A percentile compares a stretch with the other conserved stretches of the same genome.
phyloP scores from a whole-genome alignment of 805 yeast species.

The Millerozyma miso region DNA sequence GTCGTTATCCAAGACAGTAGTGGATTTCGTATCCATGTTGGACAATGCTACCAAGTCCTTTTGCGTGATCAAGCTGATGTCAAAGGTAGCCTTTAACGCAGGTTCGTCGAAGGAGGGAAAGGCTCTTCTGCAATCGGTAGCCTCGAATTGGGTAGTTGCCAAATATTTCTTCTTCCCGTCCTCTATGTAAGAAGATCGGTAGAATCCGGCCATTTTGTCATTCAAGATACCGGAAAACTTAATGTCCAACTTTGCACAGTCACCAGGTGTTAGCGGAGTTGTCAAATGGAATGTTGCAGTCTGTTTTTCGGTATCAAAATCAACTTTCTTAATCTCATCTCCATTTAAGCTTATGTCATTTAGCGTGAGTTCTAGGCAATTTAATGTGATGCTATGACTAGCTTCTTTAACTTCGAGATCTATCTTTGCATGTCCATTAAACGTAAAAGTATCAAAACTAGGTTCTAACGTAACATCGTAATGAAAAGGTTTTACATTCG shows the following conservation, averaged over 20 bases:
- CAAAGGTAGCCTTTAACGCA: slow-evolving; percentile 69
- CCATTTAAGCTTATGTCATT: slow-evolving; percentile 41
- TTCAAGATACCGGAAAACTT: slow-evolving; percentile 61
- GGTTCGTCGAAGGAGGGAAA: slow-evolving; percentile 89
- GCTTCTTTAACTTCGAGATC: slow-evolving; percentile 49
- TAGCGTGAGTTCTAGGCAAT: slow-evolving; percentile 62
- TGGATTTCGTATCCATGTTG: slow-evolving; percentile 61
- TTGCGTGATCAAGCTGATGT: slow-evolving; percentile 56
- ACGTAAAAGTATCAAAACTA: slow-evolving; percentile 51
- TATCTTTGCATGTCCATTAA: slow-evolving; percentile 51
- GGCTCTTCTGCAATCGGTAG: slow-evolving; percentile 82
- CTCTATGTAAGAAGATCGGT: slow-evolving; percentile 61
- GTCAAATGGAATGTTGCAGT: slow-evolving; percentile 37
- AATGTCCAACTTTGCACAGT: slow-evolving; percentile 43
- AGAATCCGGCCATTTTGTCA: slow-evolving; percentile 80
- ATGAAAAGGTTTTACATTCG: slow-evolving; percentile 38
- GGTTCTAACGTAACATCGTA: slow-evolving; percentile 41
- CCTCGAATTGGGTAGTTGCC: slow-evolving; percentile 84
- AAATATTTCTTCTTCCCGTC: slow-evolving; percentile 64
- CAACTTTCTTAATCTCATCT: slow-evolving; percentile 15
- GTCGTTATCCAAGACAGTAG: slow-evolving; percentile 36
- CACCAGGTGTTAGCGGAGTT: slow-evolving; percentile 30
- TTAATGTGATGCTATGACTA: slow-evolving; percentile 47
- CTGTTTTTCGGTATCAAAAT: slow-evolving; percentile 34
- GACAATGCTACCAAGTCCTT: slow-evolving; percentile 56